phyloP scores from a whole-genome alignment of 345 rosid genomes.

The Acer saccharum region DNA sequence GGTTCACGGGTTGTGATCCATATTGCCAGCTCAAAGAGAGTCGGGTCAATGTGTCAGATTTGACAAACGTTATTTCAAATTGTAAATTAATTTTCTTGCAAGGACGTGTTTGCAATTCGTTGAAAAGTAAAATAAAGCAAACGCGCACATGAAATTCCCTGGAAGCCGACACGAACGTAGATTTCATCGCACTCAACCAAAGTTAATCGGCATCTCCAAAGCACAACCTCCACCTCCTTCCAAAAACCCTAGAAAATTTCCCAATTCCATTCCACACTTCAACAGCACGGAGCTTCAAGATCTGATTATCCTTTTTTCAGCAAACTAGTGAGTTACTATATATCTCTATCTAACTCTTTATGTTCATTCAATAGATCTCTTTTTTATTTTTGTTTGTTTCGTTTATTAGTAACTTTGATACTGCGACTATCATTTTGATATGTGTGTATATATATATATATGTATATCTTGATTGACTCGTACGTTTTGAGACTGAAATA shows the following conservation, averaged over 20 bases:
- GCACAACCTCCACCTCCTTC: slow-evolving; percentile 1
- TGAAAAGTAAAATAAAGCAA: too few species aligned
- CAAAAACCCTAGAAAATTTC: slow-evolving; percentile 22
- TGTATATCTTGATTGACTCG: background rate
- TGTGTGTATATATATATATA: background rate
- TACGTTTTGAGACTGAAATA: background rate
- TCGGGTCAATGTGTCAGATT: too few species aligned
- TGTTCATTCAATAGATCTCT: background rate
- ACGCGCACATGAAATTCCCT: too few species aligned
- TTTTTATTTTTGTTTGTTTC: background rate
- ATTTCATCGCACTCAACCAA: background rate
- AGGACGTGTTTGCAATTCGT: too few species aligned
- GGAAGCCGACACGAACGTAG: background rate
- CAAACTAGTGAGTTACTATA: background rate
- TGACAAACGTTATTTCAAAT: too few species aligned
- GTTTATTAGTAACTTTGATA: background rate
- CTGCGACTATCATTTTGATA: background rate
- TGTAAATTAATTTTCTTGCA: too few species aligned
- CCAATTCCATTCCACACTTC: background rate
- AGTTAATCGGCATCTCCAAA: slow-evolving; percentile 18
- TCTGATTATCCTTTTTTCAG: background rate
- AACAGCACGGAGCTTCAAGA: background rate
- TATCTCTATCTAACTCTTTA: background rate
- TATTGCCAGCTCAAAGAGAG: too few species aligned
- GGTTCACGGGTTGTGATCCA: too few species aligned